Evolutionary conservation across 1,284 basidiomycete species (phyloP).

Genomic region (Ustilago vetiveriae): DNA sequence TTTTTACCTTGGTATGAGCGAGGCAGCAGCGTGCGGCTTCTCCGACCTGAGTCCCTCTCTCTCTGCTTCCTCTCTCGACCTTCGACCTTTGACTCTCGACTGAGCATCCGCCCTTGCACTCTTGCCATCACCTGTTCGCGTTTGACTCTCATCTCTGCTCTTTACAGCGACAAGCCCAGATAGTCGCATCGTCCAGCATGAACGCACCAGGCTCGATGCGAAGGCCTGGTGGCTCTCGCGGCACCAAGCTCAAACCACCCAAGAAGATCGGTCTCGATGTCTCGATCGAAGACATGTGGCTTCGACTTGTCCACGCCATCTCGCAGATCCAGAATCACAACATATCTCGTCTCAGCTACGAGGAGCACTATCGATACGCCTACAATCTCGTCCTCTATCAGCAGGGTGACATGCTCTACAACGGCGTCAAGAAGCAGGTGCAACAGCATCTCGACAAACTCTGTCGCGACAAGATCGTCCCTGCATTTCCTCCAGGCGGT

Average conservation of each 20-base stretch:
- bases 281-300: constrained; percentile 71
- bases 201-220: constrained; percentile 48
- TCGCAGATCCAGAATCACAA: constrained; percentile 95
- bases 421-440: constrained; percentile 82
- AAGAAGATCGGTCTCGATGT: constrained; percentile 60
- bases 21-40: too few relatives aligned
- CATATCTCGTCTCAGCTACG: constrained; percentile 89
- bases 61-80: neutral
- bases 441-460: constrained; percentile 83
- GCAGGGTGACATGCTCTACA: constrained; percentile 85
- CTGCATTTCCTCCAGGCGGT: constrained; percentile 78
- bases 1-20: too few relatives aligned
- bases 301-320: constrained; percentile 81
- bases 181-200: constrained; percentile 7
- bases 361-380: constrained; percentile 80
- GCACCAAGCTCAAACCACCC: constrained; percentile 47
- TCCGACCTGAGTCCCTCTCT: neutral
- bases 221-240: constrained; percentile 37
- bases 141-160: neutral
- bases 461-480: constrained; percentile 80
- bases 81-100: too few relatives aligned
- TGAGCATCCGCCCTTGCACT: constrained; percentile 1
- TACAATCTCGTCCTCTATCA: constrained; percentile 71
- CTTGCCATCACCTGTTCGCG: too few relatives aligned
- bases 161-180: neutral